phyloP scores from a whole-genome alignment of 78 protist species.

The Emiliania huxleyi region DNA sequence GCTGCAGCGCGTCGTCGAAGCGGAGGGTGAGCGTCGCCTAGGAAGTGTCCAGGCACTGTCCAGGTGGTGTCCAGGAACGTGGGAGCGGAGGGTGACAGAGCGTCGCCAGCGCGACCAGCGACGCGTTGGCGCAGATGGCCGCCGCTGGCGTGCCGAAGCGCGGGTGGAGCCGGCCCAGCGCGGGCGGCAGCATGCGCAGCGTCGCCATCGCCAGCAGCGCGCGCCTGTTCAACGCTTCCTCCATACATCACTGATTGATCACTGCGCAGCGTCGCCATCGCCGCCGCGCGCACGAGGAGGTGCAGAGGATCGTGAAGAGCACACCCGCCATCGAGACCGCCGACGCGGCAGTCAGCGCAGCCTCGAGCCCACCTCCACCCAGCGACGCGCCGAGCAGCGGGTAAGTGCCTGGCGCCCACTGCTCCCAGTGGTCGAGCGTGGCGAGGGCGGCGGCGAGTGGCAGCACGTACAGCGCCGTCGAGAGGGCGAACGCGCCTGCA shows the following conservation, averaged over 20 bases:
- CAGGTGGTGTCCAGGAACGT: too few relatives aligned
- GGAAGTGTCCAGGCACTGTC: too few relatives aligned
- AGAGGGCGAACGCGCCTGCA: too few relatives aligned
- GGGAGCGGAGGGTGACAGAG: too few relatives aligned
- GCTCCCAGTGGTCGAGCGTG: neutral
- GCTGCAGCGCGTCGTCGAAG: neutral
- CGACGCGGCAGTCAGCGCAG: neutral
- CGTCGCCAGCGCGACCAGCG: neutral
- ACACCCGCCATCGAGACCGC: neutral
- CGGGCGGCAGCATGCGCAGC: neutral
- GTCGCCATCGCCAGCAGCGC: neutral
- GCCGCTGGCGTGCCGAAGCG: neutral
- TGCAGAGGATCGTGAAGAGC: neutral
- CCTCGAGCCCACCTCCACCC: neutral
- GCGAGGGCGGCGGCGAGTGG: neutral
- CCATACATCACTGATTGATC: too few relatives aligned
- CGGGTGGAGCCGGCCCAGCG: slow-evolving; percentile 5
- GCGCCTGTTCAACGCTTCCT: too few relatives aligned
- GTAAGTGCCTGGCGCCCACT: neutral
- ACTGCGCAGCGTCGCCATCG: too few relatives aligned
- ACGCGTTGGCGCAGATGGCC: neutral
- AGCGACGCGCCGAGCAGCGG: neutral
- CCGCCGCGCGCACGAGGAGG: too few relatives aligned
- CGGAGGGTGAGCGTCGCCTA: neutral
- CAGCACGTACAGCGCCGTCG: neutral